Base-by-base conservation (phyloP, 352 stramenopile genomes). In the Globisporangium spinosum region DNA sequence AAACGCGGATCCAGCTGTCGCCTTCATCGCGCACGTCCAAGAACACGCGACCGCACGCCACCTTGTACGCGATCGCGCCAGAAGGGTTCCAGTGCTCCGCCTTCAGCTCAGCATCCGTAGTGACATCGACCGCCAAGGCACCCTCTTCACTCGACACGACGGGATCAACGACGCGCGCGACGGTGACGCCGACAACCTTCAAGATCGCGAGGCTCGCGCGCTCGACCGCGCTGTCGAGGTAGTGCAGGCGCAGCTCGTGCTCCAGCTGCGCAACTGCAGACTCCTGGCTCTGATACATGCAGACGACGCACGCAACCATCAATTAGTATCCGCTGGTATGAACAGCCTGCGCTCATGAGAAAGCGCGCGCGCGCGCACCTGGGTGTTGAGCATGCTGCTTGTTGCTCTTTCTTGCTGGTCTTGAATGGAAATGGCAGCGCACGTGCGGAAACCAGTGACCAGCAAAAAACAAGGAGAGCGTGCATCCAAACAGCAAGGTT, bases 11-110 rank as follows among this genome's bases (percentile, higher is more conserved):
- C 85, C 85, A 93, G 58, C 76, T 83, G 61, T 93, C 78, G 17
- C 78, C 85, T 38, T 78, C 82, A 70, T 93, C 85, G 22, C 85
- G 85, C 45, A 90, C 77, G 73, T 91, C 80, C 61, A 93, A 58
- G 29, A 80, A 78, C 58, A 87, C 73, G 60, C 74, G 69, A 22
- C 85, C 83, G 9, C 69, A 60, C 0, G 60, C 49, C 17, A 90
- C 76, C 17, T 56, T 73, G 75, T 91, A 93, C 38, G 58, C 15
- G 20, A 73, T 58, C 8, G 43, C 17, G 6, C 51, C 60, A 20
- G 69, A 43, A 58, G 43, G 6, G 60, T 65, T 65, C 45, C 76
- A 82, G 78, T 93, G 85, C 74, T 93, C 85, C 17, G 60, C 74
- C 23, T 67, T 63, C 38, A 89, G 70, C 45, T 80, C 69, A 5